phyloP scores from a whole-genome alignment of 805 yeast genomes.

The Blastobotrys peoriensis region DNA sequence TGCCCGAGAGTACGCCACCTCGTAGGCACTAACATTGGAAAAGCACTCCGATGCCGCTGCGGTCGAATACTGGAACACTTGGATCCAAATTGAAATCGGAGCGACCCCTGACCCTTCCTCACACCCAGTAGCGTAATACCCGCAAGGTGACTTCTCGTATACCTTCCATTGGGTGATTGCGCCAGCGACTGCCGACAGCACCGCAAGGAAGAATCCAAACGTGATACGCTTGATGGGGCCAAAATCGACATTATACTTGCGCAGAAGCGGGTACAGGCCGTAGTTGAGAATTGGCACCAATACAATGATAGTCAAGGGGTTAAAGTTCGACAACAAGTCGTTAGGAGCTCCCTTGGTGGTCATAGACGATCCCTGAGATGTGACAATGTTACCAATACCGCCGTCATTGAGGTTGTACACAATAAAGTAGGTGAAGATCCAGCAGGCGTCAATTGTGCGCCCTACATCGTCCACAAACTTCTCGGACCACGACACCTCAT shows the following conservation, averaged over 20 bases:
- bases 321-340: constrained; percentile 50
- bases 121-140: constrained; percentile 32
- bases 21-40: constrained; percentile 46
- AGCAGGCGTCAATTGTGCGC: constrained; percentile 55
- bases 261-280: constrained; percentile 41
- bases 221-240: constrained; percentile 41
- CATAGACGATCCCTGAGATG: constrained; percentile 52
- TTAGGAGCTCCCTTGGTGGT: constrained; percentile 48
- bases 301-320: constrained; percentile 48
- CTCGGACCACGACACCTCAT: constrained; percentile 38
- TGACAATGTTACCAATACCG: constrained; percentile 40
- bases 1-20: constrained; percentile 48
- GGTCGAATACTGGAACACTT: constrained; percentile 33
- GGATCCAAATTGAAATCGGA: constrained; percentile 32
- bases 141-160: constrained; percentile 48
- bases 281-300: constrained; percentile 47
- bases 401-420: constrained; percentile 46
- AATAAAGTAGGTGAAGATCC: constrained; percentile 57
- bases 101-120: constrained; percentile 27
- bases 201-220: constrained; percentile 44
- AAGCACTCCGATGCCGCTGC: constrained; percentile 51
- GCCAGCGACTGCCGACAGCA: constrained; percentile 42
- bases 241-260: constrained; percentile 39
- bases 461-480: constrained; percentile 56
- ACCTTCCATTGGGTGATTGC: constrained; percentile 45